Evolutionary conservation across 2,329 filamentous ascomycete species (phyloP), one percentile per base, ranked within the genome.

Genomic region (Neodidymelliopsis sp.): DNA sequence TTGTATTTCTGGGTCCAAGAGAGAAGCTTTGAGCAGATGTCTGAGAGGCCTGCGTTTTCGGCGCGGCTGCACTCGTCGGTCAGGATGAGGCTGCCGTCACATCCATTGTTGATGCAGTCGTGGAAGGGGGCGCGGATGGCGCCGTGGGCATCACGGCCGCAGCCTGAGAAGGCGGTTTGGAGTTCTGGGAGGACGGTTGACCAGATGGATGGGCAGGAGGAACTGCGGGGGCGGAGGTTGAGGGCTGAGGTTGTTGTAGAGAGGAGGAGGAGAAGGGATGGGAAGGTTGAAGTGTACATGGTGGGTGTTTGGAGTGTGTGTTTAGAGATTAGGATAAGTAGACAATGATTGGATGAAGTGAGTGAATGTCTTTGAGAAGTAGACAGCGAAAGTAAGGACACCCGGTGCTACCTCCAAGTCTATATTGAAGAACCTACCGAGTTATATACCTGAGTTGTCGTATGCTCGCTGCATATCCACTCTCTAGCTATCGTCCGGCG

Each of bases 41-140:
- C 64, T 35, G 67, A 53, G 2, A 84, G 68, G 0, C 79, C 79
- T 3, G 53, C 59, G 56, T 83, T 72, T 29, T 74, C 69, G 0
- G 56, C n/a, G 8, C 73, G 63, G 16, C 55, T 50, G 43, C 63
- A 70, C 41, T 68, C 65, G 13, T 56, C 55, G 3, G 53, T 53
- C 9, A 66, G 47, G 23, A 66, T 59, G 9, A 67, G 50, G 25
- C 56, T 60, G 15, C 64, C 65, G 15, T 69, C 64, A 22, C 63
- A 66, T 16, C 55, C 63, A 13, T 59, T 60, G 51, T 60, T 64
- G 56, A 65, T 56, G 49, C 63, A 66, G 37, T 67, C 64, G 18
- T 69, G 64, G 41, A 67, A 67, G 6, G 61, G 54, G 0, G 57
- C 53, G 11, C 64, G 58, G 12, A 68, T 62, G 4, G 60, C 57